phyloP scores from a whole-genome alignment of 1,139 yeast species.

The Taphrina populina region DNA sequence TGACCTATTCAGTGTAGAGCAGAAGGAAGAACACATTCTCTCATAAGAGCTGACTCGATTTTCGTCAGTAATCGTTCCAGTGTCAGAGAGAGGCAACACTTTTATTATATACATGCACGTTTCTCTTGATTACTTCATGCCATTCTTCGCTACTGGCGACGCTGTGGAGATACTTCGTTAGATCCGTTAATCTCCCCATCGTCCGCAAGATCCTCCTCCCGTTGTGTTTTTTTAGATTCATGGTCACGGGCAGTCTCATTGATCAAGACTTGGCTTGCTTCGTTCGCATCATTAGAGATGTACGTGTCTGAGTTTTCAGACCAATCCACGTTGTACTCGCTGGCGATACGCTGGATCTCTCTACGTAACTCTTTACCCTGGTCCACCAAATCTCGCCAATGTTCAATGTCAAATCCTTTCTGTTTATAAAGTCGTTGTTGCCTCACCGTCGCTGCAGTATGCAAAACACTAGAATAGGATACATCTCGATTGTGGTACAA shows the following conservation, averaged over 20 bases:
- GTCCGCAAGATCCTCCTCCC: conserved; percentile 29
- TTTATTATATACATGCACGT: background rate
- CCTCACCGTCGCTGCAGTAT: conserved; percentile 24
- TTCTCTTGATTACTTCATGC: no score
- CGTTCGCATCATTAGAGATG: conserved; percentile 8
- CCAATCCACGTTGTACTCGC: conserved; percentile 30
- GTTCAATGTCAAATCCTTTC: conserved; percentile 24
- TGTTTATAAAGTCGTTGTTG: conserved; percentile 23
- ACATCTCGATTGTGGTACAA: conserved; percentile 30
- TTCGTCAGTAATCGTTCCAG: conserved; percentile 28
- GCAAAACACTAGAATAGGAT: conserved; percentile 21
- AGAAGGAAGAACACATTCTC: conserved; percentile 13
- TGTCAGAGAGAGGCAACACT: conserved; percentile 30
- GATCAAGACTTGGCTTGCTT: conserved; percentile 24
- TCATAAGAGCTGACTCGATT: conserved; percentile 26
- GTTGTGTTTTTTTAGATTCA: conserved; percentile 4
- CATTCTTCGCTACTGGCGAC: no score
- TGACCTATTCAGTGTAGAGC: conserved; percentile 31
- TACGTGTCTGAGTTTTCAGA: conserved; percentile 5
- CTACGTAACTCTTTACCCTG: conserved; percentile 29
- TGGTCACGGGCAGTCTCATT: conserved; percentile 2
- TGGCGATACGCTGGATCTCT: conserved; percentile 27
- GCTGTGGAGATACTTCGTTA: conserved; percentile 9
- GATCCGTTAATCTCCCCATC: conserved; percentile 29
- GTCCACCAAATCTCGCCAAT: conserved; percentile 29